phyloP scores from a whole-genome alignment of 1,284 basidiomycete genomes.

The Cerrena zonata region DNA sequence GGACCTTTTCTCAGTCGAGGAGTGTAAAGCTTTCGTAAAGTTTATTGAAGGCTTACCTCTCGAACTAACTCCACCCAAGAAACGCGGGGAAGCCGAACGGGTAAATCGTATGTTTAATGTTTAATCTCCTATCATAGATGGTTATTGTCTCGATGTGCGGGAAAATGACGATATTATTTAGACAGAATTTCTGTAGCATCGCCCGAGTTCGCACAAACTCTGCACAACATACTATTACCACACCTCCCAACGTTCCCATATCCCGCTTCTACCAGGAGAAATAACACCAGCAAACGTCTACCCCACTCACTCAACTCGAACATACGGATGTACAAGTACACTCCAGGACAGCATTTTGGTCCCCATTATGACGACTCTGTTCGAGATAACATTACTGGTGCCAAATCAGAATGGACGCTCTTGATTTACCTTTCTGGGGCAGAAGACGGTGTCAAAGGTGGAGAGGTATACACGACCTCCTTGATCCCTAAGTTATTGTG shows the following conservation, averaged over 20 bases:
- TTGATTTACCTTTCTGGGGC: conserved; percentile 70
- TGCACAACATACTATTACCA: conserved; percentile 50
- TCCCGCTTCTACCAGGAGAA: conserved; percentile 37
- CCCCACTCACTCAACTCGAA: conserved; percentile 63
- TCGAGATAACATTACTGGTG: conserved; percentile 47
- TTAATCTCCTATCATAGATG: conserved; percentile 1
- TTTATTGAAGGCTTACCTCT: conserved; percentile 63
- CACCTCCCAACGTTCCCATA: conserved; percentile 57
- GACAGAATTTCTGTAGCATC: conserved; percentile 64
- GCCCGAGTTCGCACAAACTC: conserved; percentile 48
- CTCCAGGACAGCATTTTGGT: conserved; percentile 60
- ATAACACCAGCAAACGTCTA: conserved; percentile 30
- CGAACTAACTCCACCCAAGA: conserved; percentile 67
- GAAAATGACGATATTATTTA: too few species aligned
- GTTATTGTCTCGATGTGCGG: too few species aligned
- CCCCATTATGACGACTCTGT: conserved; percentile 74
- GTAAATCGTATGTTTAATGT: conserved; percentile 63
- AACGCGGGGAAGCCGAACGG: conserved; percentile 69
- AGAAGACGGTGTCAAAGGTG: conserved; percentile 71
- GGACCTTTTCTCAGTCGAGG: conserved; percentile 52
- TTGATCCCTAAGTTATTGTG: not conserved
- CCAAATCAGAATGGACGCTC: conserved; percentile 74
- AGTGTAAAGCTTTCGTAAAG: conserved; percentile 59
- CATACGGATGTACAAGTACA: conserved; percentile 68
- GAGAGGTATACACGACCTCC: conserved; percentile 44